These are phyloP conservation scores for Debaryomycetaceae sp. DNA, from an alignment of 1,139 yeast genomes.

Conservation along the genomic window DNA sequence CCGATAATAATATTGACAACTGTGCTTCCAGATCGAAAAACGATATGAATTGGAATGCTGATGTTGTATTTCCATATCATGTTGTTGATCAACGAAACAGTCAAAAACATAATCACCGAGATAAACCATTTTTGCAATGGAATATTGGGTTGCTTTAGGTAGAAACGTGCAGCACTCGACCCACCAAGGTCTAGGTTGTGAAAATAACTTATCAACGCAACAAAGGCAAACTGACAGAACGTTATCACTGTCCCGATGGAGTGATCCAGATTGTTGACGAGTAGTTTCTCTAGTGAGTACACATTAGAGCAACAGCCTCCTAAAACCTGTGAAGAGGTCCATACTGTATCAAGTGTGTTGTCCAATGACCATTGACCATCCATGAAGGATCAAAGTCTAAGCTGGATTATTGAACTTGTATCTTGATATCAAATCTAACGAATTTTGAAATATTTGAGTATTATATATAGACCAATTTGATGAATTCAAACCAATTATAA, in stretches of 20 bases:
- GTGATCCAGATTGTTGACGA: slow-evolving; percentile 16
- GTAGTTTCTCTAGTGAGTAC: slow-evolving; percentile 54
- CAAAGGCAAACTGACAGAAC: slow-evolving; percentile 56
- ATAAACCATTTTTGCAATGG: slow-evolving; percentile 49
- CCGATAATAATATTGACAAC: slow-evolving; percentile 62
- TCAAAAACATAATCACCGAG: slow-evolving; percentile 50
- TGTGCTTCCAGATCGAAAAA: slow-evolving; percentile 64
- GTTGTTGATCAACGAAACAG: slow-evolving; percentile 55
- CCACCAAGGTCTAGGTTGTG: slow-evolving; percentile 25
- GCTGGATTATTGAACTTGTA: too few relatives aligned
- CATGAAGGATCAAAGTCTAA: neutral
- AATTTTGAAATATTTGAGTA: too few relatives aligned
- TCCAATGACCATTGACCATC: neutral
- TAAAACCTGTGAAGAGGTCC: slow-evolving; percentile 41
- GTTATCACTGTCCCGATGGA: slow-evolving; percentile 50
- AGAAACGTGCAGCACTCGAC: slow-evolving; percentile 17
- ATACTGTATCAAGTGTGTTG: neutral
- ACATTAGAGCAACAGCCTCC: slow-evolving; percentile 79
- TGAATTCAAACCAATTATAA: too few relatives aligned
- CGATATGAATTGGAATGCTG: slow-evolving; percentile 65
- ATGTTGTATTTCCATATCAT: slow-evolving; percentile 55
- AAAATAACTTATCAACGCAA: slow-evolving; percentile 42
- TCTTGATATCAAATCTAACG: too few relatives aligned
- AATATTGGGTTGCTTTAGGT: slow-evolving; percentile 32
- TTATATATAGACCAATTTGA: too few relatives aligned